Base-by-base conservation (phyloP, 805 yeast species). In the Scheffersomyces lignosus region DNA sequence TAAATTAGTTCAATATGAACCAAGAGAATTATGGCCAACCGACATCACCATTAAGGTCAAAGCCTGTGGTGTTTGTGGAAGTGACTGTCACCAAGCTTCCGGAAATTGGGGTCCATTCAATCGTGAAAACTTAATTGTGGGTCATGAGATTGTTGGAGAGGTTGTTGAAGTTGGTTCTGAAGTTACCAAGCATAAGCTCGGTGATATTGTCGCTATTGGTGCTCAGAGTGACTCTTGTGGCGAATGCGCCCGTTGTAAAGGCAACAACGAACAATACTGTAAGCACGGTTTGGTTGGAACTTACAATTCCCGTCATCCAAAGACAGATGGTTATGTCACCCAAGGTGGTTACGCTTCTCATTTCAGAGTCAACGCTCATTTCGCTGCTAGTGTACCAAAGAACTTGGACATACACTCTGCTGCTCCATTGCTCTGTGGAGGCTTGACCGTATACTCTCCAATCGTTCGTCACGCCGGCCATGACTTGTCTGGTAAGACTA, bases 161-260 rank as follows among this genome's bases (percentile, higher is more conserved):
- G 82, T 81, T 17, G 67, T 76, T 18, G 69, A 64, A 24, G 66
- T 83, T 27, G 95, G 91, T 35, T 47, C 67, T 12, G 64, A 73
- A 28, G 78, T 83, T 46, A 56, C 60, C 5, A 66, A 41, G 36
- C 70, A 60, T 63, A 75, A 70, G 52, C 56, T 81, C 15, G 95
- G 95, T 37, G 82, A 87, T 46, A 70, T 87, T 45, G 91, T 83
- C 18, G 95, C 91, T 34, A 73, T 84, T 34, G 95, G 95, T 47
- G 91, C 93, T 18, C 81, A 78, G 52, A 67, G 71, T 24, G 66
- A 63, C 40, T 66, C 84, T 22, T 85, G 93, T 66, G 60, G 70
- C 39, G 63, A 74, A 12, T 87, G 95, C 64, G 52, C 67, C 33
- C 69, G 78, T 52, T 87, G 78, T 50, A 27, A 47, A 12, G 23